Evolutionary conservation across 805 yeast species (phyloP), one percentile per base, ranked within the genome.

Genomic region (Candida verbasci): DNA sequence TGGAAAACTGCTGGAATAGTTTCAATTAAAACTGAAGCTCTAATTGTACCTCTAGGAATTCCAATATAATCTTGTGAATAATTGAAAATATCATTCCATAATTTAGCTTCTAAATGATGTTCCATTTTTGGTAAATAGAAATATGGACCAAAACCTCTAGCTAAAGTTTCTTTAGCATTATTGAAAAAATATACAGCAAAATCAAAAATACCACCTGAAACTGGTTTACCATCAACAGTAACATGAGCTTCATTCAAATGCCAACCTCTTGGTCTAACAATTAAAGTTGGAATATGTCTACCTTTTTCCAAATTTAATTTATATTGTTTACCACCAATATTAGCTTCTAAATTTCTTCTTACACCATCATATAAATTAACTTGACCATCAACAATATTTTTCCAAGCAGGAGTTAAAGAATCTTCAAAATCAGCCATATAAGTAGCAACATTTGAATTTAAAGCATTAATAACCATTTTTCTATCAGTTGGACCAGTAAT

Each of bases 251-350:
- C 94, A 24, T 68, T 78, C 75, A 84, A 72, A 58, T 84, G 94
- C 89, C 91, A 83, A 34, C 94, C 93, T 68, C 94, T 75, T 54
- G 94, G 94, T 68, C 94, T 76, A 39, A 83, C 88, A 56, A 84
- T 81, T 56, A 84, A 64, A 29, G 88, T 84, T 43, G 91, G 91
- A 35, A 81, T 68, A 53, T 80, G 80, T 56, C 72, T 70, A 38
- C 70, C 73, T 39, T 68, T 68, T 42, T 65, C 66, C 50, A 53
- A 62, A 50, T 70, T 62, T 50, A 70, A 65, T 42, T 54, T 50
- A 50, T 70, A 69, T 37, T 51, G 51, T 66, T 78, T 59, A 44
- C 68, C 69, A 52, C 70, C 62, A 49, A 70, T 46, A 16, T 47
- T 50, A 44, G 48, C 62, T 25, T 49, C 20, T 51, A 84, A 72